Evolutionary conservation across 225 moss, liverwort and hornwort genomes (phyloP), one percentile per base, ranked within the genome.

Genomic region (Takakia lepidozioides): DNA sequence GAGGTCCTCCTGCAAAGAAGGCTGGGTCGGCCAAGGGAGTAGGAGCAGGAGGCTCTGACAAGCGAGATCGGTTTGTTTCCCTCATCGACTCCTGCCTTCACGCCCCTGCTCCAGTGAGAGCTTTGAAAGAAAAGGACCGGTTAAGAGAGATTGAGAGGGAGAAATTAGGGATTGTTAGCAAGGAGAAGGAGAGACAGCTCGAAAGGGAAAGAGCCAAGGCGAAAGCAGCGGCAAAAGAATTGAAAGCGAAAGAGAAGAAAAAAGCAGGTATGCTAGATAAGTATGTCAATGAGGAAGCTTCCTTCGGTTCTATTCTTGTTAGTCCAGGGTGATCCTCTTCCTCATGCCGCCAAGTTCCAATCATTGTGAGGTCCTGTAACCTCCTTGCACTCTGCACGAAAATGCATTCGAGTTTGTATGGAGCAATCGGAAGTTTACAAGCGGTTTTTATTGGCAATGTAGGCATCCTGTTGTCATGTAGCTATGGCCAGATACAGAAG

Each of bases 111-210:
- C 84, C 84, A 1, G 74, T 89, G 29, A 78, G 81, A 44, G 69
- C 70, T 29, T 56, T 86, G 82, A 89, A 89, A 48, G 81, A 86
- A 63, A 87, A 78, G 74, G 84, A 84, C 25, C 58, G 80, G 48
- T 52, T 90, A 54, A 63, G 90, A 44, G 65, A 90, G 55, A 54
- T 76, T 29, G 84, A 68, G 54, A 61, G 76, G 47, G 87, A 95
- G 64, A 82, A 76, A 38, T 61, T 95, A n/a, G 90, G 86, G 3
- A 60, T 89, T 19, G 52, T 87, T 0, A 82, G 73, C 59, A 82
- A 76, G 73, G 84, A 90, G 49, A 74, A 76, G 37, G 82, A 82
- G 28, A 69, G 78, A 13, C 70, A 73, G 35, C 48, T 86, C 63
- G 81, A 86, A 49, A 68, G 72, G 41, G 75, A 82, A 19, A 85